phyloP scores from a whole-genome alignment of 2,329 filamentous ascomycete species.

The Fusarium brevicatenulatum region DNA sequence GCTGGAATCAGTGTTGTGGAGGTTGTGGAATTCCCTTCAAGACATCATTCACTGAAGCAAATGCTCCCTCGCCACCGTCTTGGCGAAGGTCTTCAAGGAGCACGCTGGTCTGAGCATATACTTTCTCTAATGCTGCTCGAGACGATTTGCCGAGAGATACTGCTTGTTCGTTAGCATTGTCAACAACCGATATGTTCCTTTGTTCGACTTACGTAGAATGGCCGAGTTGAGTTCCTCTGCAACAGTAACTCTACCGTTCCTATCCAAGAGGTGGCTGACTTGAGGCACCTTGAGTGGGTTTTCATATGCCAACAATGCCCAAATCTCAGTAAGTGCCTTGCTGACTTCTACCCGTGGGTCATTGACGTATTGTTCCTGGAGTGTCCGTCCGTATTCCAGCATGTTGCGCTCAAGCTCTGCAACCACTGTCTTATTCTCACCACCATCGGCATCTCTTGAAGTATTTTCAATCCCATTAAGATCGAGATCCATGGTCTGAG shows the following conservation, averaged over 20 bases:
- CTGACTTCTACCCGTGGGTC: constrained; percentile 76
- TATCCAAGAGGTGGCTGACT: constrained; percentile 81
- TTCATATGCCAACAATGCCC: constrained; percentile 86
- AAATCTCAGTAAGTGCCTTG: constrained; percentile 83
- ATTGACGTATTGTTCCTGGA: constrained; percentile 80
- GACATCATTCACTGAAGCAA: constrained; percentile 72
- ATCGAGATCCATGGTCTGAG: constrained; percentile 66
- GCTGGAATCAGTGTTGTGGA: constrained; percentile 45
- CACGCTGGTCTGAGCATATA: constrained; percentile 87
- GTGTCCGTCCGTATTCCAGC: constrained; percentile 80
- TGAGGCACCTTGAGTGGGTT: constrained; percentile 80
- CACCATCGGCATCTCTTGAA: constrained; percentile 61
- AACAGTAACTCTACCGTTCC: constrained; percentile 77
- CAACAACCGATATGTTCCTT: background rate
- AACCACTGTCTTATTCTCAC: constrained; percentile 48
- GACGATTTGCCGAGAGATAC: constrained; percentile 92
- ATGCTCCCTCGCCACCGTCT: constrained; percentile 82
- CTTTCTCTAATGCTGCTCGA: constrained; percentile 82
- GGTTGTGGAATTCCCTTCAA: constrained; percentile 58
- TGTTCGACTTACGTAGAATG: constrained; percentile 76
- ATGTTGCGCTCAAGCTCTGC: constrained; percentile 72
- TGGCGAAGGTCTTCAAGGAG: constrained; percentile 84
- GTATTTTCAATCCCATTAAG: constrained; percentile 57
- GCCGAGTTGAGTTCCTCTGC: constrained; percentile 95
- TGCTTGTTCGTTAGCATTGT: constrained; percentile 51